phyloP scores from a whole-genome alignment of 352 stramenopile genomes.

The Globisporangium paddicum region DNA sequence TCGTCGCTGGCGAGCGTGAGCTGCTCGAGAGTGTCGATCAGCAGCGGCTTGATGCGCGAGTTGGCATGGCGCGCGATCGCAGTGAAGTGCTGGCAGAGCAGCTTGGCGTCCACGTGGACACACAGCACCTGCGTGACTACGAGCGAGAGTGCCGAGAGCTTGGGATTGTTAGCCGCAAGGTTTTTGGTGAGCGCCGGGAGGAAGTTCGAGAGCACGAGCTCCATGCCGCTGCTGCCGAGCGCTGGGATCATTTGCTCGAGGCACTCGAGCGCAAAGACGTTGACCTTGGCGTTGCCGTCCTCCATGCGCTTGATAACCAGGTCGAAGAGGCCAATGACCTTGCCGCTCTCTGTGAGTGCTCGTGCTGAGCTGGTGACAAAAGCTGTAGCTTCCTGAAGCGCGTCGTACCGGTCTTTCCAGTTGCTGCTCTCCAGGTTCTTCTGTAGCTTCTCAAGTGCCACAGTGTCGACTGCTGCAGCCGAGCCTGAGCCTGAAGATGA shows the following conservation, averaged over 20 bases:
- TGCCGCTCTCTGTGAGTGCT: conserved; percentile 30
- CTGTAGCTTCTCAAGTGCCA: conserved; percentile 33
- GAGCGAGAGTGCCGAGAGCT: conserved; percentile 38
- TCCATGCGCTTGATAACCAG: conserved; percentile 60
- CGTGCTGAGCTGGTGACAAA: conserved; percentile 25
- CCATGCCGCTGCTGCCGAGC: conserved; percentile 46
- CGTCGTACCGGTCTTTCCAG: conserved; percentile 77
- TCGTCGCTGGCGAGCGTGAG: conserved; percentile 35
- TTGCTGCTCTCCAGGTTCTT: conserved; percentile 61
- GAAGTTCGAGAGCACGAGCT: conserved; percentile 51
- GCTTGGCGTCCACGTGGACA: conserved; percentile 32
- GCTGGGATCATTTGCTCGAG: conserved; percentile 45
- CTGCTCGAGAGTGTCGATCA: conserved; percentile 48
- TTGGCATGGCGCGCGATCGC: conserved; percentile 47
- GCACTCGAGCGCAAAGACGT: conserved; percentile 48
- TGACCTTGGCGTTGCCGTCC: conserved; percentile 76
- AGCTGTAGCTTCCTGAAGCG: conserved; percentile 31
- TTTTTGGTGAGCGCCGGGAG: conserved; percentile 52
- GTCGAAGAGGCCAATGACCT: conserved; percentile 67
- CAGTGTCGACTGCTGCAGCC: conserved; percentile 22
- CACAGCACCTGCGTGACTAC: conserved; percentile 43
- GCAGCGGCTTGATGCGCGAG: conserved; percentile 43
- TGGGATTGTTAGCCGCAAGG: conserved; percentile 47
- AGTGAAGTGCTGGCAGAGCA: conserved; percentile 55
- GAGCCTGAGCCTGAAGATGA: background rate